Percentiles rank a stretch among this genome's conserved stretches.
Evolutionary conservation across 495 filamentous ascomycete genomes (phyloP).

Genomic region (Penicillium diatomitis): DNA sequence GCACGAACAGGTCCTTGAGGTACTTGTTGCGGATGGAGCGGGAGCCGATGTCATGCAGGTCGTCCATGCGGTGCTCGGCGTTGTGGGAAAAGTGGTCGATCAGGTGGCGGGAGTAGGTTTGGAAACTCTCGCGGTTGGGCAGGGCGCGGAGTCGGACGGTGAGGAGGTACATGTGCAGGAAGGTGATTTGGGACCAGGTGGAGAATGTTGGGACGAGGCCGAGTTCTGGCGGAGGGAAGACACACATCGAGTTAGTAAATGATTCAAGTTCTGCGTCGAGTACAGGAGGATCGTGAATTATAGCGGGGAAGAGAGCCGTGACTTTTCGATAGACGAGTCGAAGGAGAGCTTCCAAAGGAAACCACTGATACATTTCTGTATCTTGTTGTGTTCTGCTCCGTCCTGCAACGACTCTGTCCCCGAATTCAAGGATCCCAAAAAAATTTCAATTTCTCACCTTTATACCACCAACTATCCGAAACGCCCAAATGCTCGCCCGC

Average conservation of each 20-base stretch:
- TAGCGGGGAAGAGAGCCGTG: no score
- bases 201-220: constrained; percentile 74
- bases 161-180: constrained; percentile 91
- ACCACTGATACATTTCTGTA: no score
- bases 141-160: constrained; percentile 77
- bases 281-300: no score
- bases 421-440: background rate
- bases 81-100: constrained; percentile 92
- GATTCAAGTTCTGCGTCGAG: no score
- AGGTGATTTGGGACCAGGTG: constrained; percentile 91
- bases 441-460: constrained; percentile 36
- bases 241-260: background rate
- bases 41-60: constrained; percentile 56
- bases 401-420: no score
- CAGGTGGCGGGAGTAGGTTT: constrained; percentile 62
- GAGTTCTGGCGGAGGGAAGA: constrained; percentile 29
- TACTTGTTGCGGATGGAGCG: constrained; percentile 66
- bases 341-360: no score
- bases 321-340: no score
- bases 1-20: constrained; percentile 82
- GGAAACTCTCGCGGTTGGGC: constrained; percentile 46
- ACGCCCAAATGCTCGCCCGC: constrained; percentile 72
- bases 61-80: constrained; percentile 78
- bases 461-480: constrained; percentile 73
- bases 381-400: no score